These are phyloP conservation scores for Sicyos baderoa DNA, from an alignment of 306 rosid genomes.

Conservation along the genomic window DNA sequence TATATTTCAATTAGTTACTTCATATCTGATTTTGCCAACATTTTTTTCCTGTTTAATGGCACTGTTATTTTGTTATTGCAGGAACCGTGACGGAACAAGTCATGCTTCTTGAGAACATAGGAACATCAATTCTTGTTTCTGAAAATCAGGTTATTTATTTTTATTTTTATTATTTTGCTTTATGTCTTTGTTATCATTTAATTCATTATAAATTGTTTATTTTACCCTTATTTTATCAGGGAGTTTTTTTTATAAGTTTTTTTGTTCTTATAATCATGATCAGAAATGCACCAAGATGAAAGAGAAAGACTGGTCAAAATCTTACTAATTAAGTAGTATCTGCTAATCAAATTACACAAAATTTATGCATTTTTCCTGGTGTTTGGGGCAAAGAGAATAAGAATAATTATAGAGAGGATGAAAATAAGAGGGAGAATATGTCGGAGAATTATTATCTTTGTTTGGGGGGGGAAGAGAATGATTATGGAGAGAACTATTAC, in stretches of 20 bases:
- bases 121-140: constrained; percentile 93
- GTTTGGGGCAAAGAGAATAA: no score
- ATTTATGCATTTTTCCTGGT: not conserved
- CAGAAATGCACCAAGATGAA: not conserved
- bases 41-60: not conserved
- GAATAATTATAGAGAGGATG: no score
- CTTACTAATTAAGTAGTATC: not conserved
- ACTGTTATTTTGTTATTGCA: constrained; percentile 24
- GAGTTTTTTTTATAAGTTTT: not conserved
- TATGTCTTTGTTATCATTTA: not conserved
- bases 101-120: constrained; percentile 92
- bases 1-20: not conserved
- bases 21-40: not conserved
- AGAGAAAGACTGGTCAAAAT: not conserved
- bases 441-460: no score
- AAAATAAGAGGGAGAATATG: no score
- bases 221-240: not conserved
- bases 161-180: not conserved
- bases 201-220: not conserved
- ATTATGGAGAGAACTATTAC: no score
- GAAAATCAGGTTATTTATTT: constrained; percentile 63
- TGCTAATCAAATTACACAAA: not conserved
- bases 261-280: not conserved
- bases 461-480: no score
- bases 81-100: constrained; percentile 90